Base-by-base conservation (phyloP, 139 green algal genomes). In the Chlamydomonas eustigma region DNA sequence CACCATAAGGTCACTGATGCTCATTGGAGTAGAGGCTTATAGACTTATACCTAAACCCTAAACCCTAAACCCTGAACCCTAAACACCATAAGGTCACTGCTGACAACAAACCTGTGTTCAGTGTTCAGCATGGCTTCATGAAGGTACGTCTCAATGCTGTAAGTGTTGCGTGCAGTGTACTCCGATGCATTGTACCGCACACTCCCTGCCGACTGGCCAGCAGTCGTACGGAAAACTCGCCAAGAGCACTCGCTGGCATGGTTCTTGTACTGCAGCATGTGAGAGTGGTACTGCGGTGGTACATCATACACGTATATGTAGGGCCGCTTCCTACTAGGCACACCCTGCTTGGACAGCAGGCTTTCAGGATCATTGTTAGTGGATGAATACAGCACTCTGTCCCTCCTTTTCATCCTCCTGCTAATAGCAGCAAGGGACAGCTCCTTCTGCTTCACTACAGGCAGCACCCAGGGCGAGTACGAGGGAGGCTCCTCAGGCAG, bases 291-390 rank as follows among this genome's bases (percentile, higher is more conserved):
- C 2, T 31, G 75, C 12, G 77, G 64, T 22, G 79, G 83, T 74
- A 90, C 75, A 66, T 90, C 83, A 64, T 90, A 90, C 2, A 90
- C 51, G 37, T 88, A 90, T 64, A 90, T 88, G 30, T 83, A 66
- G 22, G 85, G 85, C 22, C 85, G 77, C 51, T 38, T 50, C 32
- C 50, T 58, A n/a, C n/a, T n/a, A n/a, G n/a, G n/a, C n/a, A n/a
- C n/a, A 12, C 12, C 12, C 44, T 58, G 44, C 44, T 58, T 58
- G 18, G 44, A 58, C 12, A 28, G 12, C 44, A 28, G 12, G 18
- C 18, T 58, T 12, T 12, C 44, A 12, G 44, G 44, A 18, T 58
- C 44, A 12, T 58, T 18, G 18, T 12, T 18, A 28, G 44, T 18
- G 12, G 12, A 28, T 28, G 44, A 12, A 12, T 58, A 18, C 18